These are phyloP conservation scores for Mrakia blollopis DNA, from an alignment of 768 basidiomycete genomes.

Conservation along the genomic window DNA sequence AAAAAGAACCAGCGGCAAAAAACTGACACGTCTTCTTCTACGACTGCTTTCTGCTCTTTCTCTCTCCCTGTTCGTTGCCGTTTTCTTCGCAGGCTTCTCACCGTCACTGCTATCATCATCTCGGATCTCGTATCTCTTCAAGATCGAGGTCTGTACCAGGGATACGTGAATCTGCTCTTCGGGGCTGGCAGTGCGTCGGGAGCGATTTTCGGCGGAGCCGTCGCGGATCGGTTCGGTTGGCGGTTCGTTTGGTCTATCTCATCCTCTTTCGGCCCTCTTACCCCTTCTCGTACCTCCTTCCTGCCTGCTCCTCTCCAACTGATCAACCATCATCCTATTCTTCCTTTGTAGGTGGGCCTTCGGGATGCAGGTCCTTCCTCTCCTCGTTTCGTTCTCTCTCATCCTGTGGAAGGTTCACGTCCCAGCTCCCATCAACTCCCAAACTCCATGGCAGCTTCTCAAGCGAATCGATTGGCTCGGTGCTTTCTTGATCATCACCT, in stretches of 20 bases:
- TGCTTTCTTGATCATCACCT: constrained; percentile 34
- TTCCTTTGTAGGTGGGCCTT: background rate
- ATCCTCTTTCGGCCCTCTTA: background rate
- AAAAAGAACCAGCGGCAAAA: background rate
- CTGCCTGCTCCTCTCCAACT: background rate
- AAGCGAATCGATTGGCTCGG: constrained; percentile 40
- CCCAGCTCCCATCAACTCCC: constrained; percentile 10
- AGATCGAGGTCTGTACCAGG: constrained; percentile 42
- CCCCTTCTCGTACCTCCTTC: background rate
- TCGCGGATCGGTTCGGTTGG: constrained; percentile 39
- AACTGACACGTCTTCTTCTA: background rate
- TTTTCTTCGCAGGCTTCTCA: constrained; percentile 31
- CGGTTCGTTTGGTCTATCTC: constrained; percentile 27
- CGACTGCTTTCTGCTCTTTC: background rate
- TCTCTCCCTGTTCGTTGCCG: too few species aligned
- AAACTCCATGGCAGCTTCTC: constrained; percentile 8
- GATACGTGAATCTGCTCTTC: constrained; percentile 36
- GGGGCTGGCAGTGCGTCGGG: constrained; percentile 37
- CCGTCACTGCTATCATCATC: constrained; percentile 40
- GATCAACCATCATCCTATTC: background rate
- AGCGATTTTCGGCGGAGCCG: constrained; percentile 37
- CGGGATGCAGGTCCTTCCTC: constrained; percentile 35
- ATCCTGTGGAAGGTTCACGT: constrained; percentile 39
- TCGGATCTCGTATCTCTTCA: constrained; percentile 39
- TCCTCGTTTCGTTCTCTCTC: constrained; percentile 34